A percentile compares a stretch with the other conserved stretches of the same genome.
phyloP scores from a whole-genome alignment of 352 stramenopile genomes.

The Globisporangium cederbergense region DNA sequence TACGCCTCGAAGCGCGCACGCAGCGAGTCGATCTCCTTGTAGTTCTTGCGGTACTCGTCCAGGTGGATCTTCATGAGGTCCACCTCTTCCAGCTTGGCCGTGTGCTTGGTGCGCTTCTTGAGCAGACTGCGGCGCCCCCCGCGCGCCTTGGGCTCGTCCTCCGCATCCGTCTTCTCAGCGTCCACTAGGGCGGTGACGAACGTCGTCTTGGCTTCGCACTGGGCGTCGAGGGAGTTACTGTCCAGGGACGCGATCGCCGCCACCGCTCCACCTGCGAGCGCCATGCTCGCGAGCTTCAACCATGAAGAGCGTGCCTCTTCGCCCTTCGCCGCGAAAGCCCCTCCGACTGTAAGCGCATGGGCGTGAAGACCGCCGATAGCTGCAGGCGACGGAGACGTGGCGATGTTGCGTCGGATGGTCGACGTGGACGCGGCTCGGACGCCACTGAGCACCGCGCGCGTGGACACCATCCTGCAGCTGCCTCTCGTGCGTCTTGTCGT shows the following conservation, averaged over 20 bases:
- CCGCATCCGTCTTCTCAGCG: conserved; percentile 8
- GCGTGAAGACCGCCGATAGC: background rate
- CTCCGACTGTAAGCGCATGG: background rate
- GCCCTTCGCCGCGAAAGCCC: background rate
- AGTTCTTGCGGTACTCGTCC: conserved; percentile 55
- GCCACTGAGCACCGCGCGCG: conserved; percentile 2
- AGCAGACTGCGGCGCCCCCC: conserved; percentile 40
- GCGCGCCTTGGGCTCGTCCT: conserved; percentile 19
- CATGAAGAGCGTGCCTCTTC: background rate
- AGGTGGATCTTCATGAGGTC: conserved; percentile 65
- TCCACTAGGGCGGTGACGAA: conserved; percentile 15
- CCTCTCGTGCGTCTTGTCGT: background rate
- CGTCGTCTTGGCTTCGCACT: conserved; percentile 13
- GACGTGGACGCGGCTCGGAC: conserved; percentile 3
- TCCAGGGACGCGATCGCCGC: background rate
- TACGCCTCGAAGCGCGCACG: conserved; percentile 54
- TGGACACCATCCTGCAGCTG: background rate
- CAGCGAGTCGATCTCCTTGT: conserved; percentile 37
- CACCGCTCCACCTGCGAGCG: conserved; percentile 7
- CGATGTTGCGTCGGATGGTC: background rate
- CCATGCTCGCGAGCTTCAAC: conserved; percentile 8
- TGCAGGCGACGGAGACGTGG: background rate
- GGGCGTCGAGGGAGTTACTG: background rate
- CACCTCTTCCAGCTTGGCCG: conserved; percentile 56
- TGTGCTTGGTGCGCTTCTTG: conserved; percentile 59